Evolutionary conservation across 2,329 filamentous ascomycete species (phyloP).

Genomic region (Celoporthe dispersa): DNA sequence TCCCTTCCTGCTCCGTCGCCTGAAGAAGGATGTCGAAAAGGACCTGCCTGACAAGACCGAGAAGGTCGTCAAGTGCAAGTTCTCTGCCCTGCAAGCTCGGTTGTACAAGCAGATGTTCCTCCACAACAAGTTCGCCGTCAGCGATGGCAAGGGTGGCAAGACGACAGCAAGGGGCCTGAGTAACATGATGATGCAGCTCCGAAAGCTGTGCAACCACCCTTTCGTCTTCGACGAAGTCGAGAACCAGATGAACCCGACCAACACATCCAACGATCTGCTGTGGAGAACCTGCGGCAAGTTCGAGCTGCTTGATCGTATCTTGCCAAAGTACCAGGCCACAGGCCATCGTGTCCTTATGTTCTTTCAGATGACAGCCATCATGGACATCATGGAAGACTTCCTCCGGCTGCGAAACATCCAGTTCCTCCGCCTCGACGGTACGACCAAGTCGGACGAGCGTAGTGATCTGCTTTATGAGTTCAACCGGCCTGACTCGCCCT

Average conservation of each 20-base stretch:
- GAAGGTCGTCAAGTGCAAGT: conserved; percentile 98
- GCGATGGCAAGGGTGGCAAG: conserved; percentile 94
- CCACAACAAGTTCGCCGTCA: conserved; percentile 91
- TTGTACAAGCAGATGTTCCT: conserved; percentile 98
- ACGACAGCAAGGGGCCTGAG: conserved; percentile 91
- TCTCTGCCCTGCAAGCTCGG: conserved; percentile 90
- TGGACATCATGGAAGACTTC: conserved; percentile 99
- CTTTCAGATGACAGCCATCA: conserved; percentile 99
- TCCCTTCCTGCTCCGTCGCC: conserved; percentile 94
- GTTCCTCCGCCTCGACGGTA: conserved; percentile 93
- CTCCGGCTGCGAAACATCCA: conserved; percentile 80
- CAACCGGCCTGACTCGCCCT: conserved; percentile 87
- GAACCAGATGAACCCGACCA: conserved; percentile 93
- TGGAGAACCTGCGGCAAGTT: conserved; percentile 98
- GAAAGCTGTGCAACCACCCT: conserved; percentile 98
- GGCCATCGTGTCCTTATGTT: conserved; percentile 98
- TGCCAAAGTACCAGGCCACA: conserved; percentile 90
- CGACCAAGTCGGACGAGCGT: conserved; percentile 96
- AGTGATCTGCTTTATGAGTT: conserved; percentile 88
- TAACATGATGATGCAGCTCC: conserved; percentile 99
- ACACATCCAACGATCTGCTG: conserved; percentile 85
- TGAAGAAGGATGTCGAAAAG: conserved; percentile 99
- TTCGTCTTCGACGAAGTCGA: conserved; percentile 99
- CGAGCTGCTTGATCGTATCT: conserved; percentile 86
- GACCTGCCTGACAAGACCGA: conserved; percentile 98